phyloP scores from a whole-genome alignment of 805 yeast genomes.

The Diddensiella caesifluorescens region DNA sequence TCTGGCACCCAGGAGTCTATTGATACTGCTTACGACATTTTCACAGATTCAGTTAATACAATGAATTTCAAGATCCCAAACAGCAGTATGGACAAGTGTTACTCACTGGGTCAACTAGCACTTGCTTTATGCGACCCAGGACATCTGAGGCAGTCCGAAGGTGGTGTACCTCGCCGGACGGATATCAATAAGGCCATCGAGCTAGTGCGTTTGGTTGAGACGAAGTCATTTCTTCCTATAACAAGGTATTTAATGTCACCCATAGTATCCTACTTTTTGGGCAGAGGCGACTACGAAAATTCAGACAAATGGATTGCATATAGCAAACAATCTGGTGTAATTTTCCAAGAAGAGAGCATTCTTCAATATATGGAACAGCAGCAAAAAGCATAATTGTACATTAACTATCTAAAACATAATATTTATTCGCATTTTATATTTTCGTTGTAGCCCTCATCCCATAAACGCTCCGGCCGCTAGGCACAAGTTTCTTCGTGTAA shows the following conservation, averaged over 20 bases:
- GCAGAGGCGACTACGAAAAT: neutral
- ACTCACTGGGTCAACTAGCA: constrained; percentile 14
- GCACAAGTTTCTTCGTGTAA: constrained; percentile 85
- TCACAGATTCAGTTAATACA: constrained; percentile 14
- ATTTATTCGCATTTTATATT: neutral
- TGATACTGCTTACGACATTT: constrained; percentile 21
- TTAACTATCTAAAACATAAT: constrained; percentile 1
- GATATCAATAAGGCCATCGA: constrained; percentile 19
- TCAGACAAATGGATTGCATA: constrained; percentile 11
- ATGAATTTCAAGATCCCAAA: constrained; percentile 8
- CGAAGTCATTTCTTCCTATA: constrained; percentile 10
- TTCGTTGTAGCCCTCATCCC: constrained; percentile 27
- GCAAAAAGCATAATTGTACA: constrained; percentile 1
- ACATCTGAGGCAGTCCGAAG: too few relatives aligned
- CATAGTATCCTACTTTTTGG: constrained; percentile 11
- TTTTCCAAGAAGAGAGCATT: neutral
- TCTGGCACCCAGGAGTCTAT: constrained; percentile 11
- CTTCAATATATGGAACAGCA: neutral
- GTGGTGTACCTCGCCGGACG: constrained; percentile 9
- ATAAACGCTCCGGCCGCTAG: constrained; percentile 87
- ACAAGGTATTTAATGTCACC: constrained; percentile 12
- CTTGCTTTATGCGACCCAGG: constrained; percentile 14
- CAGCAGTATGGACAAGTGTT: constrained; percentile 7
- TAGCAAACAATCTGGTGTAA: constrained; percentile 2
- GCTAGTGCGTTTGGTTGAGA: constrained; percentile 16